Percentiles rank a stretch among this genome's conserved stretches.
These are phyloP conservation scores for Colletotrichum eleusines DNA, from an alignment of 2,329 filamentous ascomycete species.

Conservation along the genomic window DNA sequence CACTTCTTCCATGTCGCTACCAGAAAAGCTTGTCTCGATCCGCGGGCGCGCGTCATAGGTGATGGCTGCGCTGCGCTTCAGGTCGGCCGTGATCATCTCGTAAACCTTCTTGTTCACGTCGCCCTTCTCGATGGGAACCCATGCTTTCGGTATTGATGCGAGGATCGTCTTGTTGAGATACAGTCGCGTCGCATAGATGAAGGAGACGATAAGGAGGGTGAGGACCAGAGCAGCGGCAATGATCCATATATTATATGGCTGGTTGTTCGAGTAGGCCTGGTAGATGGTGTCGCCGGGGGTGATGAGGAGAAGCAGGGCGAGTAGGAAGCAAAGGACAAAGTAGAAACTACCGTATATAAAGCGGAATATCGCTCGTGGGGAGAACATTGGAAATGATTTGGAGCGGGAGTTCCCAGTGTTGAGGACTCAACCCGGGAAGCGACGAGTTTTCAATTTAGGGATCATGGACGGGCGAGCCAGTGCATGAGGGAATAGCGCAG, in stretches of 20 bases:
- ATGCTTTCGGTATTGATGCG: slow-evolving; percentile 85
- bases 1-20: slow-evolving; percentile 35
- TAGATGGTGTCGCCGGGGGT: slow-evolving; percentile 85
- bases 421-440: slow-evolving; percentile 42
- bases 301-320: slow-evolving; percentile 79
- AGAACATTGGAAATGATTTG: slow-evolving; percentile 51
- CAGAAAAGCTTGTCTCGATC: slow-evolving; percentile 53
- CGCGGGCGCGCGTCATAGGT: slow-evolving; percentile 82
- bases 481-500: slow-evolving; percentile 45
- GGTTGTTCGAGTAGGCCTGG: slow-evolving; percentile 75
- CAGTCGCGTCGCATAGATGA: slow-evolving; percentile 86
- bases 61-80: slow-evolving; percentile 83
- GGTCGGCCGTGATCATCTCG: slow-evolving; percentile 77
- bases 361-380: slow-evolving; percentile 72
- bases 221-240: slow-evolving; percentile 81
- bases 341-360: slow-evolving; percentile 87
- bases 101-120: slow-evolving; percentile 83
- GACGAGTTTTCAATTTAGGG: slow-evolving; percentile 36
- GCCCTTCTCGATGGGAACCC: slow-evolving; percentile 87
- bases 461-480: slow-evolving; percentile 39
- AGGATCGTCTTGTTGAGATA: slow-evolving; percentile 87
- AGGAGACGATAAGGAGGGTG: slow-evolving; percentile 75
- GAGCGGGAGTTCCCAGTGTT: slow-evolving; percentile 37
- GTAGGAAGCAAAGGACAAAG: slow-evolving; percentile 78
- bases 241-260: slow-evolving; percentile 86